Evolutionary conservation across 345 rosid species (phyloP), one percentile per base, ranked within the genome.

Genomic region (Heritiera littoralis): DNA sequence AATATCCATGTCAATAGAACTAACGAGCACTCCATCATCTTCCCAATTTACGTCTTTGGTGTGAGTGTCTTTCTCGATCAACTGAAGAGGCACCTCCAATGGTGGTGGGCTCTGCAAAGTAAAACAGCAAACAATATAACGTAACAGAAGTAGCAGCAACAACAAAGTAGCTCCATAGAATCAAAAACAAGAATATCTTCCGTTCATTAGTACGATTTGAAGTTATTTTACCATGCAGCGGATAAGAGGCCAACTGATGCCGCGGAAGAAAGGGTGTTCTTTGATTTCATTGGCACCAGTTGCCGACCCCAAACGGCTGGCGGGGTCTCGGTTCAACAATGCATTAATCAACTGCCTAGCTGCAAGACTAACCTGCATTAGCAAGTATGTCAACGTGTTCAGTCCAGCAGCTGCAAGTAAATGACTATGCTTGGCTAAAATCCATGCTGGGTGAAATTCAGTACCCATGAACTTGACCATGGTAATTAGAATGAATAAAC

Each of bases 191-290:
- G 35, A 65, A 9, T n/a, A 6, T 69, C 60, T 70, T 70, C 74
- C 49, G 11, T 35, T 20, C 28, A 51, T 15, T 23, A 49, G 58
- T 6, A 55, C 23, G 18, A 23, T 28, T 14, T 40, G 61, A 75
- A 54, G 59, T 49, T 18, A 7, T 40, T 49, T 49, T 91, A 96
- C 99, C 99, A 86, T 91, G 94, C 90, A 81, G 55, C 98, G 97
- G 12, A 94, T 89, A 28, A 96, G 94, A 81, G 98, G 94, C 99
- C 99, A 96, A 80, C 87, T 89, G 67, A 96, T 90, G 76, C 90
- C 94, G 7, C 91, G 93, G 87, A 94, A 96, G 83, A 96, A 96
- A 69, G 94, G 92, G 56, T 94, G 99, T 65, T 92, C 89, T 81
- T 94, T 96, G 82, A 96, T 91, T 83, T 96, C 97, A 75, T 84